Conservation (phyloP, 2,329 filamentous ascomycete genomes). For the Xenosphaeropsis pyriputrescens region DNA sequence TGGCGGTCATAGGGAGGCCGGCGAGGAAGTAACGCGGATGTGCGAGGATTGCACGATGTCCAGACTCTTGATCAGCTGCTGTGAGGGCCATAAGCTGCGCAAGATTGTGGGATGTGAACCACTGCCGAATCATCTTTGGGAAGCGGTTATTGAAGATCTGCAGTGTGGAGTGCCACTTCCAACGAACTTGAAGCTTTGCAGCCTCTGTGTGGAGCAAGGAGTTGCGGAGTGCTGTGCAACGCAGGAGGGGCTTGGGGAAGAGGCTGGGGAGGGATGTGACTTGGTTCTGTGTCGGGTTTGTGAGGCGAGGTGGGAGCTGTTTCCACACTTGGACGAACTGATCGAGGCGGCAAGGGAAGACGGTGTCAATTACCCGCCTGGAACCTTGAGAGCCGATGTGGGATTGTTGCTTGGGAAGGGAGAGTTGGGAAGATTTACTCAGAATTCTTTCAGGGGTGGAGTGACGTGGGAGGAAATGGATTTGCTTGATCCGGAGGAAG, state of each 20-base stretch:
- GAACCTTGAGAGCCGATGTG: too few species aligned
- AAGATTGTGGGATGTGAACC: background rate
- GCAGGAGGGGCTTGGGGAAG: background rate
- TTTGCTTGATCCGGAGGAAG: too few species aligned
- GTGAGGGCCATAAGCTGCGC: background rate
- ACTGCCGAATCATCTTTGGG: background rate
- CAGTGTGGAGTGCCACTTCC: background rate
- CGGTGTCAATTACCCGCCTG: too few species aligned
- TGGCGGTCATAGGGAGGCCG: background rate
- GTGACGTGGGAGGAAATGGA: background rate
- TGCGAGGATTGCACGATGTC: background rate
- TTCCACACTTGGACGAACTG: too few species aligned
- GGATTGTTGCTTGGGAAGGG: background rate
- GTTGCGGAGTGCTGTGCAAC: background rate
- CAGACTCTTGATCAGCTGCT: background rate
- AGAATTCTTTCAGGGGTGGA: background rate
- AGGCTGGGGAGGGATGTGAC: background rate
- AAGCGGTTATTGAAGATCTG: background rate
- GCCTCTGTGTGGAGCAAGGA: background rate
- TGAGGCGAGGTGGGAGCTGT: background rate
- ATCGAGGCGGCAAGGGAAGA: too few species aligned
- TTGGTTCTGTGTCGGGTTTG: background rate
- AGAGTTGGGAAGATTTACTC: background rate
- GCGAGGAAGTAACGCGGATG: background rate
- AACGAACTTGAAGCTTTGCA: background rate